These are phyloP conservation scores for Rubus parviflorus DNA, from an alignment of 306 rosid genomes.

Conservation along the genomic window DNA sequence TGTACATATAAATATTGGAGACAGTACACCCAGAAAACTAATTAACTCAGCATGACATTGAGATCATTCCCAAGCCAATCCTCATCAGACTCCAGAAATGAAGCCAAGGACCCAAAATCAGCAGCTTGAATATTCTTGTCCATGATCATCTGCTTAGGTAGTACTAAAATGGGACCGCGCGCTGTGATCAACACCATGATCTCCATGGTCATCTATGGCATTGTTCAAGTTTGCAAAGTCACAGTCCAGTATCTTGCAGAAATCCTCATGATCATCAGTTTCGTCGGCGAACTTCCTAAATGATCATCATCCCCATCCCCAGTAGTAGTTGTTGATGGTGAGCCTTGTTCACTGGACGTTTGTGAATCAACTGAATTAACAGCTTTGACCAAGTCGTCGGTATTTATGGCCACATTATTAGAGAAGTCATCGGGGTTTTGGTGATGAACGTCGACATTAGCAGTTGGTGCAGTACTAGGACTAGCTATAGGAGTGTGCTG, in stretches of 20 bases:
- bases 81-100: conserved; percentile 18
- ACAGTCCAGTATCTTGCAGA: conserved; percentile 8
- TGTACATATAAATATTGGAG: not conserved
- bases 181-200: not conserved
- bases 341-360: not conserved
- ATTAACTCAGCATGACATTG: conserved; percentile 1
- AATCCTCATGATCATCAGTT: conserved; percentile 10
- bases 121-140: conserved; percentile 5
- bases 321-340: not conserved
- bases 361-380: not conserved
- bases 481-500: not conserved
- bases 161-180: not conserved
- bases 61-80: conserved; percentile 16
- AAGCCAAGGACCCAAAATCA: conserved; percentile 14
- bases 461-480: not conserved
- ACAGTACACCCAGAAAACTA: not conserved
- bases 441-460: not conserved
- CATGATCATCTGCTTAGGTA: conserved; percentile 13
- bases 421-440: not conserved
- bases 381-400: not conserved
- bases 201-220: not conserved
- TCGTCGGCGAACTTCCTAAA: not conserved
- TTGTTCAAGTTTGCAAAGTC: conserved; percentile 1
- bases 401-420: not conserved
- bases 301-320: not conserved